These are phyloP conservation scores for Aspergillus melleus DNA, from an alignment of 2,329 filamentous ascomycete genomes.

Conservation along the genomic window DNA sequence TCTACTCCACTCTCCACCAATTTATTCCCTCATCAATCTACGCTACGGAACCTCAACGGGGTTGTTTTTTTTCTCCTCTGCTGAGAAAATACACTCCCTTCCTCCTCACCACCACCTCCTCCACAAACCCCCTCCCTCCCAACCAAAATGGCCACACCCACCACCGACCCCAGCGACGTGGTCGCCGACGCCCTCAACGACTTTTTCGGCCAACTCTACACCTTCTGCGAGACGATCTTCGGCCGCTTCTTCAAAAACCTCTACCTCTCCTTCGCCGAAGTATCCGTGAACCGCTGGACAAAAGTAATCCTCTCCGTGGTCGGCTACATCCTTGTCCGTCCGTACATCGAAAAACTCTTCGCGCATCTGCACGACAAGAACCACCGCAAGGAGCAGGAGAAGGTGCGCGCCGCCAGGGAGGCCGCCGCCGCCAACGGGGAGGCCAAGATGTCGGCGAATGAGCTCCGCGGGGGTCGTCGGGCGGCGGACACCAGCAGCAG, in stretches of 20 bases:
- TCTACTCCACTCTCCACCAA: neutral
- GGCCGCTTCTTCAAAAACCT: slow-evolving; percentile 42
- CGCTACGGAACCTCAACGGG: too few relatives aligned
- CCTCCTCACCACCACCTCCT: slow-evolving; percentile 1
- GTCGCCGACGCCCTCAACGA: slow-evolving; percentile 28
- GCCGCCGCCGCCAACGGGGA: slow-evolving; percentile 46
- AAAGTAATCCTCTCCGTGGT: slow-evolving; percentile 71
- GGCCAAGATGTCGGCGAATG: slow-evolving; percentile 63
- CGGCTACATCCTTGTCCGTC: slow-evolving; percentile 71
- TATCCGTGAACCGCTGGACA: slow-evolving; percentile 54
- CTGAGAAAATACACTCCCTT: neutral
- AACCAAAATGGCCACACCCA: slow-evolving; percentile 23
- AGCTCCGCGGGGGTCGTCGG: slow-evolving; percentile 56
- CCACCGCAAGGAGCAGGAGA: slow-evolving; percentile 50
- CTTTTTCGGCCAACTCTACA: slow-evolving; percentile 33
- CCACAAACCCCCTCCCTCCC: neutral
- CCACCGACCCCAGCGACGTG: slow-evolving; percentile 24
- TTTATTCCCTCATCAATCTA: neutral
- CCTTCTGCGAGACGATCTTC: slow-evolving; percentile 23
- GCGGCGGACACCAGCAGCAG: slow-evolving; percentile 39
- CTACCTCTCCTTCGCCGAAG: slow-evolving; percentile 43
- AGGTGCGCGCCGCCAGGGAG: slow-evolving; percentile 56
- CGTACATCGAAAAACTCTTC: slow-evolving; percentile 69
- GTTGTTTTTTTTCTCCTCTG: neutral
- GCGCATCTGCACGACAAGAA: slow-evolving; percentile 53